These are phyloP conservation scores for Takashimella tepidaria DNA, from an alignment of 1,284 basidiomycete genomes.

Conservation along the genomic window DNA sequence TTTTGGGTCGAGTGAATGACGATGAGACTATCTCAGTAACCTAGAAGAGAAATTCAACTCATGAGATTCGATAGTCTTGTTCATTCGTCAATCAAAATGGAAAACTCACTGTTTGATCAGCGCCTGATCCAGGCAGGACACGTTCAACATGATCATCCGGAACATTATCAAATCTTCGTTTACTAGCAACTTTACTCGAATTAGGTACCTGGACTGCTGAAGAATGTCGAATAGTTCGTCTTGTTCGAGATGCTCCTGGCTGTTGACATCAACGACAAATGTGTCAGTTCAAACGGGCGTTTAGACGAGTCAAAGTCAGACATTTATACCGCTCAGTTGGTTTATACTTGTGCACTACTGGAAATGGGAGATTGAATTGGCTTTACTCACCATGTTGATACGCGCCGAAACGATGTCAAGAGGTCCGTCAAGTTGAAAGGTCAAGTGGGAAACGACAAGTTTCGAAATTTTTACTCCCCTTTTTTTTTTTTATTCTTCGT, in stretches of 20 bases:
- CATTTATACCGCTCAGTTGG: too few species aligned
- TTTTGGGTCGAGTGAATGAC: not conserved
- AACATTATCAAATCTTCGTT: conserved; percentile 16
- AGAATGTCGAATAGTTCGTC: conserved; percentile 16
- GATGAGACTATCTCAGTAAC: not conserved
- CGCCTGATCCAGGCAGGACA: conserved; percentile 16
- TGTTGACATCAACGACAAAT: too few species aligned
- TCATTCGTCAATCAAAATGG: too few species aligned
- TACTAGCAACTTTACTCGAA: conserved; percentile 20
- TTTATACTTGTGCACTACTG: too few species aligned
- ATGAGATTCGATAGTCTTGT: too few species aligned
- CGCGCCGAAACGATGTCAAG: not conserved
- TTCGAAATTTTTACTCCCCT: not conserved
- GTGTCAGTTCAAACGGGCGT: too few species aligned
- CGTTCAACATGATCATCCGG: conserved; percentile 7
- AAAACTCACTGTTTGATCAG: conserved; percentile 3
- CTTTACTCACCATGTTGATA: not conserved
- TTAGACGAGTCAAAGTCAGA: too few species aligned
- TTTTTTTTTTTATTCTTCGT: not conserved
- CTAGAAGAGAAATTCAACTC: not conserved
- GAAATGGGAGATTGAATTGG: too few species aligned
- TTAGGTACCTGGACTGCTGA: conserved; percentile 24
- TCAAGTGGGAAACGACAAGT: not conserved
- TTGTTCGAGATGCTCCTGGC: conserved; percentile 25
- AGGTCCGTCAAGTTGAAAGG: not conserved